Conservation (phyloP, 768 basidiomycete species). For the Infundibulicybe gibba region DNA sequence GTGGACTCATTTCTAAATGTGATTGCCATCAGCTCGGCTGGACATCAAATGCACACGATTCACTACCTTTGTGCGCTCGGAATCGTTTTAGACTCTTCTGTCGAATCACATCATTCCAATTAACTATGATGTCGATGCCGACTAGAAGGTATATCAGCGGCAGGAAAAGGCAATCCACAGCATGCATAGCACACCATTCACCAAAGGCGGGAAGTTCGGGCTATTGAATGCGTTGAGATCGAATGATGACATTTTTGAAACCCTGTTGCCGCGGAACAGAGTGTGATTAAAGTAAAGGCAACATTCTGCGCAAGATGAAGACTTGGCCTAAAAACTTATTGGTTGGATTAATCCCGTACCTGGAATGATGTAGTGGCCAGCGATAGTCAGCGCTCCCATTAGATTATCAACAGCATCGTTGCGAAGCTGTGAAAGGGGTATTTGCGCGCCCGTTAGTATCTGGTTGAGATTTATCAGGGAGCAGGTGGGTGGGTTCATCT, state of each 20-base stretch:
- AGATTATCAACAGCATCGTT: slow-evolving; percentile 95
- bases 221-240: slow-evolving; percentile 83
- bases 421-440: slow-evolving; percentile 85
- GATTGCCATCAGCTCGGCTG: slow-evolving; percentile 1
- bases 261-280: slow-evolving; percentile 82
- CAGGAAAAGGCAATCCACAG: not conserved
- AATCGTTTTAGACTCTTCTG: slow-evolving; percentile 80
- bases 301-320: slow-evolving; percentile 50
- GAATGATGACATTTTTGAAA: slow-evolving; percentile 78
- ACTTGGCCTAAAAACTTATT: not conserved
- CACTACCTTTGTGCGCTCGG: slow-evolving; percentile 71
- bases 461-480: slow-evolving; percentile 19
- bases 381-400: slow-evolving; percentile 83
- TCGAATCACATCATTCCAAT: slow-evolving; percentile 85
- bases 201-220: slow-evolving; percentile 79
- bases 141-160: slow-evolving; percentile 38
- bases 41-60: not conserved
- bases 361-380: slow-evolving; percentile 90
- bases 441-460: slow-evolving; percentile 93
- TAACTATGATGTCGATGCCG: slow-evolving; percentile 85
- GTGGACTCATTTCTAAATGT: slow-evolving; percentile 64
- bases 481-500: not conserved
- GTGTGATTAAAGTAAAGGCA: slow-evolving; percentile 89
- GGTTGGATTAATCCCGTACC: slow-evolving; percentile 38
- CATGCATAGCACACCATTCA: slow-evolving; percentile 55